Evolutionary conservation across 345 rosid species (phyloP).

Genomic region (Cardamine occulta): DNA sequence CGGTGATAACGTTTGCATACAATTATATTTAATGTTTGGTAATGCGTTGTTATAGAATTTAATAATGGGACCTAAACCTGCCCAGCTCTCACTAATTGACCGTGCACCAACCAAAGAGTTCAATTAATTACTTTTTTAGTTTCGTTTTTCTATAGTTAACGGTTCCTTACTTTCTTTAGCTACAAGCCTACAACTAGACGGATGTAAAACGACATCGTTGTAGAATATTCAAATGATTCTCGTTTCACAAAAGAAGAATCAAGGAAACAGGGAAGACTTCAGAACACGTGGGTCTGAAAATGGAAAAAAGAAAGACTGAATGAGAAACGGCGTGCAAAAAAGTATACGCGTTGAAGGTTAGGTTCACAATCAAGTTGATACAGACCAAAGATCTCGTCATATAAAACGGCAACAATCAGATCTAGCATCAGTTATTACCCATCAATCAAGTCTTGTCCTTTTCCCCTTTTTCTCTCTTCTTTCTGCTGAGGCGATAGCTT

Average conservation of each 20-base stretch:
- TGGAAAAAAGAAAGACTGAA: neutral
- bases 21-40: neutral
- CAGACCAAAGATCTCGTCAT: slow-evolving; percentile 11
- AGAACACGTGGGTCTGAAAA: slow-evolving; percentile 37
- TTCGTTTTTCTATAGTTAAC: neutral
- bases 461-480: slow-evolving; percentile 12
- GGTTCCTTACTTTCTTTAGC: neutral
- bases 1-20: neutral
- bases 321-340: slow-evolving; percentile 4
- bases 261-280: slow-evolving; percentile 22
- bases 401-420: neutral
- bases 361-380: neutral
- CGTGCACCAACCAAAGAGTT: slow-evolving; percentile 7
- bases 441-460: slow-evolving; percentile 24
- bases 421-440: neutral
- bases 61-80: slow-evolving; percentile 12
- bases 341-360: slow-evolving; percentile 32
- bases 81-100: slow-evolving; percentile 16
- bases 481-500: neutral
- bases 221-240: neutral
- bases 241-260: neutral
- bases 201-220: slow-evolving; percentile 8
- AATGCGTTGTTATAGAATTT: neutral
- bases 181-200: neutral
- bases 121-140: neutral